Base-by-base conservation (phyloP, 2,329 filamentous ascomycete genomes). In the Shiraia bambusicola region DNA sequence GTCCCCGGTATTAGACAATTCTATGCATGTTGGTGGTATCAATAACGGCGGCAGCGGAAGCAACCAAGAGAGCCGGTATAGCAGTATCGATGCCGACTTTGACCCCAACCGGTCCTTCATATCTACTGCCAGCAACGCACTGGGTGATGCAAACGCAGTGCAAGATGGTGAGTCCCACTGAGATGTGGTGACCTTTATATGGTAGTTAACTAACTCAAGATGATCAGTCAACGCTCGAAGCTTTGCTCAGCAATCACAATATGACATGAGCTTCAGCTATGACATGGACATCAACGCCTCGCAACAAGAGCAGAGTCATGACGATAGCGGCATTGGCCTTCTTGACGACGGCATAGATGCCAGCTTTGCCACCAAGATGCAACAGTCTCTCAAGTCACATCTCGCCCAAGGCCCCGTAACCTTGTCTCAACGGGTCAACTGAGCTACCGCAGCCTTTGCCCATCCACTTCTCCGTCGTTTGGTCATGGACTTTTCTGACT, bases 41-140 rank as follows among this genome's bases (percentile, higher is more conserved):
- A 55, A 65, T 46, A 66, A 65, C 31, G 62, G 57, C 4, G 63
- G 60, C n/a, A 65, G 63, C 28, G 65, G 59, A 11, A 69, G 62
- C 46, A 67, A 69, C 50, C 59, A 67, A 27, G 63, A 69, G 11
- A 69, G 65, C 40, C 59, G 67, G 15, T 67, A 64, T 38, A 69
- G 65, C 49, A 70, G 67, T 40, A 55, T 69, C 11, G 65, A 62
- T 37, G 63, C 63, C 30, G 66, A 69, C 22, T 67, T 69, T 34
- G 60, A 53, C 11, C 54, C 62, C n/a, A 56, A 52, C 26, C 57
- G 63, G 27, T 62, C 57, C 14, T 67, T 69, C 48, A 61, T 65
- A 49, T 56, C 58, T 3, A 58, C 47, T 4, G 52, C 52, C n/a
- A 56, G 46, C 17, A 54, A 56, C 36, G 34, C 52, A 11, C 54